Evolutionary conservation across 2,329 filamentous ascomycete species (phyloP).

Genomic region (Tympanopsis confertula): DNA sequence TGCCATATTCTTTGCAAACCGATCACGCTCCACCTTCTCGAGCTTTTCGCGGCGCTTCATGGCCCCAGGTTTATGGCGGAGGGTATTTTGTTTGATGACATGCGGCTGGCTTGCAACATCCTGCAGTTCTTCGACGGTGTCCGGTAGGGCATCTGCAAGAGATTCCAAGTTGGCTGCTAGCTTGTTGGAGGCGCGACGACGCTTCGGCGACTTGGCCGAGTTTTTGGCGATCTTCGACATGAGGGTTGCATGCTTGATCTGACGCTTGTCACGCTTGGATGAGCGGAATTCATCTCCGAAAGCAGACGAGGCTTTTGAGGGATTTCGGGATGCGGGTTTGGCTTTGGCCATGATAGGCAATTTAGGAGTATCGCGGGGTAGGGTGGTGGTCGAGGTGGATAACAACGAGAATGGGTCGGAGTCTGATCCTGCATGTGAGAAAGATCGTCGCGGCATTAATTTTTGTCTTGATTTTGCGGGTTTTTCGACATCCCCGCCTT

Average conservation of each 20-base stretch:
- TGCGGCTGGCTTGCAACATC: not conserved
- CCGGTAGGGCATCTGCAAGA: not conserved
- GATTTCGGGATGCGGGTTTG: too few species aligned
- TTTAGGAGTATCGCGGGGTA: too few species aligned
- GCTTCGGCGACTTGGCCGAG: not conserved
- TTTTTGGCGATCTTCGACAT: not conserved
- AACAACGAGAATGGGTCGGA: too few species aligned
- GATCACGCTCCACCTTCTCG: constrained; percentile 1
- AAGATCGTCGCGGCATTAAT: too few species aligned
- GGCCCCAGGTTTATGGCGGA: not conserved
- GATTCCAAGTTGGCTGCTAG: not conserved
- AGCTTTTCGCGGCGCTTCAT: not conserved
- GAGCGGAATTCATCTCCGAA: not conserved
- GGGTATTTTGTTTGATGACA: not conserved
- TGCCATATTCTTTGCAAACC: not conserved
- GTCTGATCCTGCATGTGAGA: too few species aligned
- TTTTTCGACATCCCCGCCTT: too few species aligned
- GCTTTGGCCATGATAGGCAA: too few species aligned
- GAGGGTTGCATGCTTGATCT: not conserved
- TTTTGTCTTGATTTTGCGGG: too few species aligned
- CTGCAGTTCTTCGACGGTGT: not conserved
- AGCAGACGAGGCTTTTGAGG: too few species aligned
- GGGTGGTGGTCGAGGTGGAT: too few species aligned
- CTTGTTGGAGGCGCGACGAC: not conserved
- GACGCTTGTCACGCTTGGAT: not conserved